A percentile compares a stretch with the other conserved stretches of the same genome.
Evolutionary conservation across 306 rosid species (phyloP).

Genomic region (Quercus rubra): DNA sequence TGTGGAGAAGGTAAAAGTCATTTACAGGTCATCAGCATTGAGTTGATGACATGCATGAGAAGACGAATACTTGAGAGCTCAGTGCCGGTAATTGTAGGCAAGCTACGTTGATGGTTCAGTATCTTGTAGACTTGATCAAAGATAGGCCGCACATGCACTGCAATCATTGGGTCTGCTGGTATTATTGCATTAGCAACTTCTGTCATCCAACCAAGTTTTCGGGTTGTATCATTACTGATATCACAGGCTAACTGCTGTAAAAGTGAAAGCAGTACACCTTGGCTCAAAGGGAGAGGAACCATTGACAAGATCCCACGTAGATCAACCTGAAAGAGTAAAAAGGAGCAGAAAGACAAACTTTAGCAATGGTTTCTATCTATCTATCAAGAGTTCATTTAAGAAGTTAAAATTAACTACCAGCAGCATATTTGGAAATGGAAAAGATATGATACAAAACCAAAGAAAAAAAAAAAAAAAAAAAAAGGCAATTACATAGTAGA

Average conservation of each 20-base stretch:
- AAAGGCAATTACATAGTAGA: neutral
- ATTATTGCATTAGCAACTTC: slow-evolving; percentile 71
- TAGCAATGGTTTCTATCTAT: neutral
- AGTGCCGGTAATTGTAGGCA: slow-evolving; percentile 45
- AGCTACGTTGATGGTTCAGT: slow-evolving; percentile 80
- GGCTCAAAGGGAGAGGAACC: slow-evolving; percentile 89
- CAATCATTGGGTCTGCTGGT: slow-evolving; percentile 62
- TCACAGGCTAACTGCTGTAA: slow-evolving; percentile 94
- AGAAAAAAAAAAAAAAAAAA: neutral
- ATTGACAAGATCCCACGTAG: slow-evolving; percentile 55
- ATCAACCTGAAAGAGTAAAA: slow-evolving; percentile 63
- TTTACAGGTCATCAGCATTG: slow-evolving; percentile 85
- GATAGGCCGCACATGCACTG: slow-evolving; percentile 72
- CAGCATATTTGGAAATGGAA: neutral
- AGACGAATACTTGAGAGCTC: slow-evolving; percentile 68
- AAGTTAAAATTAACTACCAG: neutral
- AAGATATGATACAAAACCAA: neutral
- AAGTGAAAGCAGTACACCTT: slow-evolving; percentile 93
- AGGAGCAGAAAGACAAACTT: neutral
- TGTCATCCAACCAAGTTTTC: slow-evolving; percentile 81
- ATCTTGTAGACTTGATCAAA: slow-evolving; percentile 95
- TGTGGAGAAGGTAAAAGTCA: slow-evolving; percentile 26
- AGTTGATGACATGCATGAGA: slow-evolving; percentile 87
- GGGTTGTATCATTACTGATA: slow-evolving; percentile 55
- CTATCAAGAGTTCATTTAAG: neutral